Conservation (phyloP, 192 early-diverging fungal species). For the Piromyces finnis region DNA sequence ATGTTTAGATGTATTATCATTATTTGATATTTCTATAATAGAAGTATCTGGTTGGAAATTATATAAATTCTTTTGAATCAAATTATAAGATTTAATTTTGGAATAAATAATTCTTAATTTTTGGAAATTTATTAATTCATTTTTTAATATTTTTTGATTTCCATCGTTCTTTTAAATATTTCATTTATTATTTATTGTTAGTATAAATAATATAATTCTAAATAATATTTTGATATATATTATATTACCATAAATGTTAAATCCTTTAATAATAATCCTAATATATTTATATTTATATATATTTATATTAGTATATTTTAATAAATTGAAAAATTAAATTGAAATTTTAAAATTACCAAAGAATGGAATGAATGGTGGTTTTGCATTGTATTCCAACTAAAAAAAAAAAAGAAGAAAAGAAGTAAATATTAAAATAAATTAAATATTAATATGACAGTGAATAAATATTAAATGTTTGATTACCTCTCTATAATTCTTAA, state of each 20-base stretch:
- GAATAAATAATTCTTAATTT: not conserved
- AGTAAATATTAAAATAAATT: no score
- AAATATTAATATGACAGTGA: no score
- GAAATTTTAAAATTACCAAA: slow-evolving; percentile 2
- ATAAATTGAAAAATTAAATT: no score
- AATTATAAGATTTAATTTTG: not conserved
- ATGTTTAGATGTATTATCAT: not conserved
- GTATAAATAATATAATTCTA: no score
- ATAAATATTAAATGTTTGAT: no score
- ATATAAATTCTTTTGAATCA: not conserved
- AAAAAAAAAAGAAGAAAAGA: no score
- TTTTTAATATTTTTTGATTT: not conserved
- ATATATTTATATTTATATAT: no score
- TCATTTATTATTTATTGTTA: no score
- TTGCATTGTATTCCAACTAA: slow-evolving; percentile 1
- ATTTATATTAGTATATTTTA: no score
- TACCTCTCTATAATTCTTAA: slow-evolving; percentile 13
- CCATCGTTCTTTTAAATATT: not conserved
- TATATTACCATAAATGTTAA: not conserved
- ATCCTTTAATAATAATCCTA: not conserved
- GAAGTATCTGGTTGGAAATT: not conserved
- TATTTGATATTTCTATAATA: not conserved
- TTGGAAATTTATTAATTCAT: not conserved
- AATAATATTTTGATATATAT: no score
- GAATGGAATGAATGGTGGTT: slow-evolving; percentile 13